These are phyloP conservation scores for Trichoderma semiorbis DNA, from an alignment of 2,329 filamentous ascomycete species.

Conservation along the genomic window DNA sequence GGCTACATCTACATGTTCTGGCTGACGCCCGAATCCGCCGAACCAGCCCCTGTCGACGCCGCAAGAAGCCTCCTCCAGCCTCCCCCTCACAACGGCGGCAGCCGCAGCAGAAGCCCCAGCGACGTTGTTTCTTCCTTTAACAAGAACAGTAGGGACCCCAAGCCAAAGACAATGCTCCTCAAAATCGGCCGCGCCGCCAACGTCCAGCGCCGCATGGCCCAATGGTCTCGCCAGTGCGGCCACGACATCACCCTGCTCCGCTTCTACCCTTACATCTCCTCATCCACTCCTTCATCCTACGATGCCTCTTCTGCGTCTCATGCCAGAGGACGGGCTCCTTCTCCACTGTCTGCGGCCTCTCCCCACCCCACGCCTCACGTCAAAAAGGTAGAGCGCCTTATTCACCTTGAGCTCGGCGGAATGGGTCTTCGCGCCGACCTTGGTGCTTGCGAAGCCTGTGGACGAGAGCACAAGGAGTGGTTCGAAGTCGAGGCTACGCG, in stretches of 20 bases:
- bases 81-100: constrained; percentile 33
- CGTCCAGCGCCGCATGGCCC: constrained; percentile 83
- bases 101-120: constrained; percentile 44
- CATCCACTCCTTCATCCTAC: constrained; percentile 34
- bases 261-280: constrained; percentile 79
- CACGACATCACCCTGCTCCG: constrained; percentile 84
- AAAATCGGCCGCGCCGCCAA: constrained; percentile 71
- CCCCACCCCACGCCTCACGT: constrained; percentile 77
- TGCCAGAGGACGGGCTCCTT: constrained; percentile 27
- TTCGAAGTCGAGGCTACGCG: constrained; percentile 80
- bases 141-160: constrained; percentile 20
- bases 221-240: constrained; percentile 91
- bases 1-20: constrained; percentile 99
- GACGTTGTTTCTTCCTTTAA: constrained; percentile 51
- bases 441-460: constrained; percentile 69
- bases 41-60: constrained; percentile 55
- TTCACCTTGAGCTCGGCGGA: constrained; percentile 82
- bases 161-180: constrained; percentile 60
- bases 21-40: constrained; percentile 65
- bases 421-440: constrained; percentile 52
- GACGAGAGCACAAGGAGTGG: constrained; percentile 88
- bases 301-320: constrained; percentile 2
- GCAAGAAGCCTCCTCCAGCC: constrained; percentile 58
- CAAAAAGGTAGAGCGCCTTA: constrained; percentile 81
- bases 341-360: constrained; percentile 31